Evolutionary conservation across 129 eudicot species (phyloP).

Genomic region (Lactuca sativa): DNA sequence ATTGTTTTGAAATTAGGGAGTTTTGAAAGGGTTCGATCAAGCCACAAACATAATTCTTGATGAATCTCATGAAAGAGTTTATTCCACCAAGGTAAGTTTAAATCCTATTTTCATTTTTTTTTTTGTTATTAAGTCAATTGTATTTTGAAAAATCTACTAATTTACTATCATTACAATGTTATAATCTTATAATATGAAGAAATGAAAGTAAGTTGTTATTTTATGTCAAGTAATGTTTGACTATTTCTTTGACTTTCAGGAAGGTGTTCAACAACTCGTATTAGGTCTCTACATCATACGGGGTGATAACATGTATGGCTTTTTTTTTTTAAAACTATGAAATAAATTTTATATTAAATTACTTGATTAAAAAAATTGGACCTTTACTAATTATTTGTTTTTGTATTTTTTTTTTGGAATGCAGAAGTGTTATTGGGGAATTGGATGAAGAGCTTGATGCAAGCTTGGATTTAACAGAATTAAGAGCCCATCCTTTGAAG

Average conservation of each 20-base stretch:
- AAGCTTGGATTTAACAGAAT: constrained; percentile 55
- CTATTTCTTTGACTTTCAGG: constrained; percentile 44
- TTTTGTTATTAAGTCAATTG: too few relatives aligned
- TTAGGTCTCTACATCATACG: constrained; percentile 89
- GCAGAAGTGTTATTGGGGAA: constrained; percentile 91
- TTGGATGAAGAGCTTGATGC: constrained; percentile 83
- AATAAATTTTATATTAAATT: background rate
- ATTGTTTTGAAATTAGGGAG: constrained; percentile 48
- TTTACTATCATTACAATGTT: too few relatives aligned
- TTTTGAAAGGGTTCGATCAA: constrained; percentile 84
- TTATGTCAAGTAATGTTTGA: background rate
- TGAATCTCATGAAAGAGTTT: constrained; percentile 91
- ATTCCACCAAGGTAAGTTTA: constrained; percentile 69
- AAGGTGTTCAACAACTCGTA: constrained; percentile 89
- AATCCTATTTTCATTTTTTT: too few relatives aligned
- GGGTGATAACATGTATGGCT: constrained; percentile 83
- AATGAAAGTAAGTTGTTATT: background rate
- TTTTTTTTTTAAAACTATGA: background rate
- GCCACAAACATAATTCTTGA: constrained; percentile 91
- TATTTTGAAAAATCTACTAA: too few relatives aligned
- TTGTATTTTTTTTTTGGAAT: constrained; percentile 4
- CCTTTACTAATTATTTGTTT: background rate
- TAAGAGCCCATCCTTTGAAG: constrained; percentile 84
- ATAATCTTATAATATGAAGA: too few relatives aligned
- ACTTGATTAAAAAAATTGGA: too few relatives aligned